These are phyloP conservation scores for Asclepias syriaca DNA, from an alignment of 257 asterid species.

Conservation along the genomic window DNA sequence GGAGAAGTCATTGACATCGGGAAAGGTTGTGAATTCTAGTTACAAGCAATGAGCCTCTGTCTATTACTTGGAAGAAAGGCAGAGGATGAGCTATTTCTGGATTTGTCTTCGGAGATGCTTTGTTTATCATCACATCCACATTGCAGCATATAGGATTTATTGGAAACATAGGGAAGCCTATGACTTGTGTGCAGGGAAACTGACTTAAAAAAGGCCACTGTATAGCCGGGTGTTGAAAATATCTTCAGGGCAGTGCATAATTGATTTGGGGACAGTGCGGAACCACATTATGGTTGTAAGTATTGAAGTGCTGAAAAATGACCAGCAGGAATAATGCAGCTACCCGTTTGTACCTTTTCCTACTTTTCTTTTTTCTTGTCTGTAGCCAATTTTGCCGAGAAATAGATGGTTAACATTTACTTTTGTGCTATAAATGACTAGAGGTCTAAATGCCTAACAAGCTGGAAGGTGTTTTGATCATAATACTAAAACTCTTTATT, in stretches of 20 bases:
- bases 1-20: slow-evolving; percentile 45
- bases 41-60: slow-evolving; percentile 42
- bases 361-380: background rate
- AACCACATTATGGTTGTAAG: slow-evolving; percentile 66
- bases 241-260: slow-evolving; percentile 31
- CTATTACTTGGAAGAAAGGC: slow-evolving; percentile 2
- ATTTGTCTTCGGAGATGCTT: slow-evolving; percentile 5
- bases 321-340: slow-evolving; percentile 43
- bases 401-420: slow-evolving; percentile 25
- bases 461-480: background rate
- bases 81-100: slow-evolving; percentile 7
- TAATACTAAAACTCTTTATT: background rate
- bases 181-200: slow-evolving; percentile 39
- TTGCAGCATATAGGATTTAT: slow-evolving; percentile 24
- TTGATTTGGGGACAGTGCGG: slow-evolving; percentile 21
- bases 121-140: slow-evolving; percentile 18
- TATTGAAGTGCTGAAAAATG: slow-evolving; percentile 39
- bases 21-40: slow-evolving; percentile 41
- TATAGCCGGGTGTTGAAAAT: slow-evolving; percentile 48
- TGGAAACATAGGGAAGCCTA: slow-evolving; percentile 21
- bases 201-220: slow-evolving; percentile 33
- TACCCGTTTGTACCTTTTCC: slow-evolving; percentile 18
- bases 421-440: slow-evolving; percentile 8
- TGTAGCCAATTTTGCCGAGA: slow-evolving; percentile 39
- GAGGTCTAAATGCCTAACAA: slow-evolving; percentile 8